phyloP scores from a whole-genome alignment of 352 stramenopile species.

The Pilasporangium apinafurcum region DNA sequence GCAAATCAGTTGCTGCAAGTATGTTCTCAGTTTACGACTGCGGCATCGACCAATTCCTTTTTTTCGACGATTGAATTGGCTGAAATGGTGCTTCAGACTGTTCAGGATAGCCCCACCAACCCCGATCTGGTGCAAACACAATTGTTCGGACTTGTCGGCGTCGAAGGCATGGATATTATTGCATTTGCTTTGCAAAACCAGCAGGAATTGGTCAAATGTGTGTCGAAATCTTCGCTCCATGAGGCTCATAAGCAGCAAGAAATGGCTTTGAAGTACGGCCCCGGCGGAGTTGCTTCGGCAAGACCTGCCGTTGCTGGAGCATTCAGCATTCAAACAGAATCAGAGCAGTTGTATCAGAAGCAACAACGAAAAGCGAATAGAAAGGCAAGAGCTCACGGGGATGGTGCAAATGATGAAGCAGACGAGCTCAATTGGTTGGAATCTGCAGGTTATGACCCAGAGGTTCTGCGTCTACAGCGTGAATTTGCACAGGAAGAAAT shows the following conservation, averaged over 20 bases:
- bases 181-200: conserved; percentile 62
- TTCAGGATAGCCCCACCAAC: conserved; percentile 40
- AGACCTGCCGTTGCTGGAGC: conserved; percentile 19
- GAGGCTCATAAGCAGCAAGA: conserved; percentile 39
- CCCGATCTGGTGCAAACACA: conserved; percentile 60
- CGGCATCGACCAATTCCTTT: conserved; percentile 27
- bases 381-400: conserved; percentile 15
- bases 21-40: conserved; percentile 26
- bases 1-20: conserved; percentile 24
- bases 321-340: conserved; percentile 68
- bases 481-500: conserved; percentile 66
- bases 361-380: conserved; percentile 43
- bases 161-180: conserved; percentile 83
- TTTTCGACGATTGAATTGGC: conserved; percentile 62
- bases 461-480: conserved; percentile 66
- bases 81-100: conserved; percentile 58
- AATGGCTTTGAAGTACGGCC: conserved; percentile 13
- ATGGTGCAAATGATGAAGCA: conserved; percentile 16
- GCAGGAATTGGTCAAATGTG: conserved; percentile 14
- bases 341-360: conserved; percentile 54
- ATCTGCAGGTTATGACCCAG: conserved; percentile 67
- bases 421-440: conserved; percentile 67
- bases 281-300: neutral
- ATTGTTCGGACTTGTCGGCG: conserved; percentile 79
- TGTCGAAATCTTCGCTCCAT: conserved; percentile 32